A percentile compares a stretch with the other conserved stretches of the same genome.
Conservation (phyloP, 2,329 filamentous ascomycete genomes). For the Cordyceps cicadae region DNA sequence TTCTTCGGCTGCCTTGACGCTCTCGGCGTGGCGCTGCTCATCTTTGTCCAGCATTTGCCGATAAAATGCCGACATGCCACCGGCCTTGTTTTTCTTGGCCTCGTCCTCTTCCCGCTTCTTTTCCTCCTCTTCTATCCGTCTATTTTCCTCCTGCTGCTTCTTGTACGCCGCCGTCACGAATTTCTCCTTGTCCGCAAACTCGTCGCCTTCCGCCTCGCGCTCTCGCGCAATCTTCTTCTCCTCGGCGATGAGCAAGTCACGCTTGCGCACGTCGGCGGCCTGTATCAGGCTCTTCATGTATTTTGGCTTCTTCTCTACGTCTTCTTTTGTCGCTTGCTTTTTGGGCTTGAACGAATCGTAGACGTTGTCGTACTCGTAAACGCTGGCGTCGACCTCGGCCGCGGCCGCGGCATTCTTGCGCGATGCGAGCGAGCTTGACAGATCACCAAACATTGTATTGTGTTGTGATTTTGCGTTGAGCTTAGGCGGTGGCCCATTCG, state of each 20-base stretch:
- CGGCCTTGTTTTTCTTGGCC: constrained; percentile 51
- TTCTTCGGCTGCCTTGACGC: constrained; percentile 58
- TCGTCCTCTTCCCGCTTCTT: constrained; percentile 55
- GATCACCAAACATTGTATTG: constrained; percentile 50
- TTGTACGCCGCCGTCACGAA: constrained; percentile 82
- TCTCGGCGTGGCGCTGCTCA: constrained; percentile 61
- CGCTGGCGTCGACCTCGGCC: constrained; percentile 58
- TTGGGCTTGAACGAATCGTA: constrained; percentile 69
- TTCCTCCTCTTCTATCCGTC: constrained; percentile 63
- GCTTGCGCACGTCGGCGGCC: constrained; percentile 67
- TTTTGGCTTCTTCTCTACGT: constrained; percentile 57
- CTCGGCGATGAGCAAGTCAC: constrained; percentile 68
- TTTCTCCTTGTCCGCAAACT: constrained; percentile 74
- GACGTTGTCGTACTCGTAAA: constrained; percentile 80
- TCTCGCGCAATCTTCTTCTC: constrained; percentile 74
- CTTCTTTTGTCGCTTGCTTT: constrained; percentile 46
- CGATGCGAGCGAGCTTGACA: constrained; percentile 56
- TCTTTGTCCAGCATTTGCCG: constrained; percentile 62
- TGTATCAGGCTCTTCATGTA: constrained; percentile 70
- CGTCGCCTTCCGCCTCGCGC: constrained; percentile 71
- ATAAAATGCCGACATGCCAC: constrained; percentile 75
- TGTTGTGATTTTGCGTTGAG: constrained; percentile 34
- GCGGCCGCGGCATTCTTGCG: constrained; percentile 58
- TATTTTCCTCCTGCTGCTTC: constrained; percentile 69
- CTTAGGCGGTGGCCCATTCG: constrained; percentile 32